phyloP scores from a whole-genome alignment of 352 stramenopile genomes.

The Pythium grandisporangium region DNA sequence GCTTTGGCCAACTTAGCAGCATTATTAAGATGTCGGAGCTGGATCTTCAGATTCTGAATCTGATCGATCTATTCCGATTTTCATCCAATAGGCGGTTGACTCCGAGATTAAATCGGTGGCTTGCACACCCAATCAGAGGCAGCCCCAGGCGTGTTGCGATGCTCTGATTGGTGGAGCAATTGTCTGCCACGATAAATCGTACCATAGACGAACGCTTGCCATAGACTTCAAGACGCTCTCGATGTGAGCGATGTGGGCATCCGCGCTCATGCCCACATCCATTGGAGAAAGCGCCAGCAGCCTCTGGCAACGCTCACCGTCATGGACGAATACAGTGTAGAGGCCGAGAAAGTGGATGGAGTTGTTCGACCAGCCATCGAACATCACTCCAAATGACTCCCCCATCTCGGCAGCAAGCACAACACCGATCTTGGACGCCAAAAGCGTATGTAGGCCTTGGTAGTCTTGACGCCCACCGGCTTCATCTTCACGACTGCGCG shows the following conservation, averaged over 20 bases:
- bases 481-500: too few relatives aligned
- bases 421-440: background rate
- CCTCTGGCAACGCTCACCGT: background rate
- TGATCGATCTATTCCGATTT: too few relatives aligned
- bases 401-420: slow-evolving; percentile 6
- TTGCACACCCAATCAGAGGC: slow-evolving; percentile 5
- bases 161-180: slow-evolving; percentile 8
- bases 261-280: slow-evolving; percentile 2
- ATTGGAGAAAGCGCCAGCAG: slow-evolving; percentile 6
- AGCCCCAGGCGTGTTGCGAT: slow-evolving; percentile 4
- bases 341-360: slow-evolving; percentile 8
- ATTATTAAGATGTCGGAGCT: slow-evolving; percentile 1
- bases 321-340: slow-evolving; percentile 4
- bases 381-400: slow-evolving; percentile 9
- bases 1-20: background rate
- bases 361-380: slow-evolving; percentile 7
- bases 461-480: too few relatives aligned
- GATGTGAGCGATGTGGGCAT: slow-evolving; percentile 11
- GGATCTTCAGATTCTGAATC: slow-evolving; percentile 4
- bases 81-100: slow-evolving; percentile 1
- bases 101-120: slow-evolving; percentile 7
- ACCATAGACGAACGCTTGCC: slow-evolving; percentile 13
- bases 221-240: slow-evolving; percentile 7
- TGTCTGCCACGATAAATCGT: slow-evolving; percentile 11
- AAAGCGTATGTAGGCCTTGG: background rate